A percentile compares a stretch with the other conserved stretches of the same genome.
Evolutionary conservation across 495 filamentous ascomycete species (phyloP).

Genomic region (Immersiella caudata): DNA sequence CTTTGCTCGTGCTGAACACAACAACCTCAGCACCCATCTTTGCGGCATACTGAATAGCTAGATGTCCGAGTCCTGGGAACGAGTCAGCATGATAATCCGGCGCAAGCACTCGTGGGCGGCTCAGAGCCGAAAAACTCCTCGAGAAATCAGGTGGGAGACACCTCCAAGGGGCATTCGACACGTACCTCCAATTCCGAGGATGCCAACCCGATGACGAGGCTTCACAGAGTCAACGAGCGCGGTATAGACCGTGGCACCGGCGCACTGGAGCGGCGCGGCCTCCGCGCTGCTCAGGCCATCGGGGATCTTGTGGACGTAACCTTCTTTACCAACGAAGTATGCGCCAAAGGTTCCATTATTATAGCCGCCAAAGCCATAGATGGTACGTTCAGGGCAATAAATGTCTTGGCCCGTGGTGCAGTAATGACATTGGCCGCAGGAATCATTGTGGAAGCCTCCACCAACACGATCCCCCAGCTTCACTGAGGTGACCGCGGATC

Average conservation of each 20-base stretch:
- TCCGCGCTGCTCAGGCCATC: slow-evolving; percentile 42
- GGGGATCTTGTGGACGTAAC: slow-evolving; percentile 46
- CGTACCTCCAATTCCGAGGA: slow-evolving; percentile 57
- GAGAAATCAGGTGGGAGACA: not conserved
- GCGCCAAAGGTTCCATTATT: slow-evolving; percentile 29
- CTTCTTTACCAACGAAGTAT: slow-evolving; percentile 35
- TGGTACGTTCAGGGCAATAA: slow-evolving; percentile 23
- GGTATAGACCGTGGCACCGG: slow-evolving; percentile 60
- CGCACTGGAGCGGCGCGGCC: slow-evolving; percentile 61
- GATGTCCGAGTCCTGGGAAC: slow-evolving; percentile 52
- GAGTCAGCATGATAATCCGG: no score
- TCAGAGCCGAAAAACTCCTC: no score
- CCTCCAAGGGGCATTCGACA: not conserved
- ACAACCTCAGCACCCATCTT: slow-evolving; percentile 63
- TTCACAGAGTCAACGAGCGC: slow-evolving; percentile 41
- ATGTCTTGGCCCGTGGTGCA: slow-evolving; percentile 31
- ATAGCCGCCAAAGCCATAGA: slow-evolving; percentile 23
- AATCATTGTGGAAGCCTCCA: slow-evolving; percentile 52
- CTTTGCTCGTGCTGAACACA: slow-evolving; percentile 54
- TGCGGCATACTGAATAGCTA: slow-evolving; percentile 61
- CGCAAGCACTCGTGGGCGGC: no score
- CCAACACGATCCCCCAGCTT: slow-evolving; percentile 63
- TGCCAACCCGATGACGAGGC: slow-evolving; percentile 48
- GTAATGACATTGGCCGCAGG: slow-evolving; percentile 26
- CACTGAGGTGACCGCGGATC: slow-evolving; percentile 58